These are phyloP conservation scores for Exophiala bonariae DNA, from an alignment of 2,329 filamentous ascomycete genomes.

Conservation along the genomic window DNA sequence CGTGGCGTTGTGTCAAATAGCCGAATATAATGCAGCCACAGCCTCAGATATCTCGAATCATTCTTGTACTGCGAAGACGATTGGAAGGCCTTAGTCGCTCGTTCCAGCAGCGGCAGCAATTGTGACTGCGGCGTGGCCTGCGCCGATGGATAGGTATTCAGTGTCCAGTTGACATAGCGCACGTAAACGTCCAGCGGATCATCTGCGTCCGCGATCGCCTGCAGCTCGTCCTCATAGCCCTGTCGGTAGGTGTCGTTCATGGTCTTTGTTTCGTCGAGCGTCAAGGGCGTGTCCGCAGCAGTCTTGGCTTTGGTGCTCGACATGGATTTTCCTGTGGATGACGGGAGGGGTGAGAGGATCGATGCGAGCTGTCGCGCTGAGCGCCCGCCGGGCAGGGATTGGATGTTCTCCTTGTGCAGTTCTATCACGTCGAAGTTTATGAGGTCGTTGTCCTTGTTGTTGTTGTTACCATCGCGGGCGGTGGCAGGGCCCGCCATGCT, in stretches of 20 bases:
- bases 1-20: slow-evolving; percentile 91
- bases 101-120: slow-evolving; percentile 82
- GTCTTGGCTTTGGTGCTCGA: neutral
- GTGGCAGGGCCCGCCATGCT: neutral
- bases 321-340: slow-evolving; percentile 30
- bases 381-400: slow-evolving; percentile 81
- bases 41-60: slow-evolving; percentile 85
- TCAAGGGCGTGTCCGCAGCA: slow-evolving; percentile 51
- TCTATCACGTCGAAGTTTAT: slow-evolving; percentile 87
- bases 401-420: slow-evolving; percentile 96
- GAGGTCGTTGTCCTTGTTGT: slow-evolving; percentile 41
- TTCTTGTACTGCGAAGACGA: slow-evolving; percentile 88
- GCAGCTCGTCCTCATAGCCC: slow-evolving; percentile 83
- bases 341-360: slow-evolving; percentile 62
- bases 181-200: slow-evolving; percentile 95
- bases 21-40: slow-evolving; percentile 93
- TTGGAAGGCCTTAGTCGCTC: slow-evolving; percentile 87
- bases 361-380: slow-evolving; percentile 87
- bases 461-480: too few relatives aligned
- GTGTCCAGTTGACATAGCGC: slow-evolving; percentile 94
- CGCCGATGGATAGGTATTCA: slow-evolving; percentile 91
- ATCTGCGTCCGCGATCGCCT: slow-evolving; percentile 78
- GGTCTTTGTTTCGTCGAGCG: slow-evolving; percentile 68
- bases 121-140: slow-evolving; percentile 92
- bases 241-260: slow-evolving; percentile 77